Base-by-base conservation (phyloP, 768 basidiomycete genomes). In the Mycena vulgaris region DNA sequence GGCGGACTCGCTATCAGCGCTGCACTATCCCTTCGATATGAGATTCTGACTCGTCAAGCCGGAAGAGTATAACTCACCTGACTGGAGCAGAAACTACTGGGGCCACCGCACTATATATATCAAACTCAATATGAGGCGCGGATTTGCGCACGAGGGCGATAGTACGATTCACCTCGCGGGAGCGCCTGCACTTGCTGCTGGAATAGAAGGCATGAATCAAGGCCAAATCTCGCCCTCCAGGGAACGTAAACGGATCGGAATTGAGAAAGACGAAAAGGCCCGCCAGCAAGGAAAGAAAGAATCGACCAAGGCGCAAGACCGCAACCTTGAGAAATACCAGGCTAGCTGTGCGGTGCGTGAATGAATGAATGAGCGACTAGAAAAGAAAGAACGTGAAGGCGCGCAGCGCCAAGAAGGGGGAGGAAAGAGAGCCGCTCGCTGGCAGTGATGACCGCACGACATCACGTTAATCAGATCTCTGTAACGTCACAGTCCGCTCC, bases 161-260 rank as follows among this genome's bases (percentile, higher is more conserved):
- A 49, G 47, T 48, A 59, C 45, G 42, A 49, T 45, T 47, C 31
- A 61, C 59, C 45, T 61, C 59, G 59, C 45, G 31, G 59, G 47
- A 61, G 59, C 59, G 59, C 21, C 59, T 61, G 59, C 59, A 48
- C 59, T 61, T 48, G 45, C 45, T 48, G 45, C 31, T 61, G 59
- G 59, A 61, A 61, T 61, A 61, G 59, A 61, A 61, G 59, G 47
- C 59, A 61, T 61, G 45, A 37, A 61, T 61, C 59, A 31, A 52
- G 51, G 51, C 30, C 30, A 49, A 61, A 49, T 61, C 19, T 31
- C 28, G 59, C 59, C 58, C 58, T 60, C 58, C 58, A 60, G 58
- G 57, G 58, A 60, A 60, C 58, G 58, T 60, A 23, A 45, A 60
- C 13, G 42, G 58, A 60, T 60, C 28, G 59, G 48, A 49, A 48